phyloP scores from a whole-genome alignment of 768 basidiomycete species.

The Phlebiopsis flavidoalba region DNA sequence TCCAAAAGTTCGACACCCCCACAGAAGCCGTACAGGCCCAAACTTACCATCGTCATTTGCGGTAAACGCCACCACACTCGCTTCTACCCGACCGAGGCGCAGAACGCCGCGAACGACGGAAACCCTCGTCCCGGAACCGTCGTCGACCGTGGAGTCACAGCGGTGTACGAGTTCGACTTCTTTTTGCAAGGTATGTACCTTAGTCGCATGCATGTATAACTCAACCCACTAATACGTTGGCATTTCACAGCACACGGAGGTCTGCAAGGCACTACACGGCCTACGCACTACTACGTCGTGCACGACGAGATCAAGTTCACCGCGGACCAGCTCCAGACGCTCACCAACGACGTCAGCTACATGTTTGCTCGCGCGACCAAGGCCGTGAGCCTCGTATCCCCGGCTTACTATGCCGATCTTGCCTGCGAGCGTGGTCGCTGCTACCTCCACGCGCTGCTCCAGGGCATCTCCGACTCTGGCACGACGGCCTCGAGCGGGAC shows the following conservation, averaged over 20 bases:
- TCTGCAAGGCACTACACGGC: slow-evolving; percentile 41
- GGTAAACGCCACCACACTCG: slow-evolving; percentile 57
- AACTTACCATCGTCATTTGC: slow-evolving; percentile 49
- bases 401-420: slow-evolving; percentile 43
- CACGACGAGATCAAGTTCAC: slow-evolving; percentile 48
- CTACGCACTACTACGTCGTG: slow-evolving; percentile 52
- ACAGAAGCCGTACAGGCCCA: slow-evolving; percentile 36
- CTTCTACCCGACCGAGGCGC: slow-evolving; percentile 46
- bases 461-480: slow-evolving; percentile 31
- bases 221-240: background rate
- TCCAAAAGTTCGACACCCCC: slow-evolving; percentile 33
- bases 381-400: slow-evolving; percentile 40
- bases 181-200: slow-evolving; percentile 41
- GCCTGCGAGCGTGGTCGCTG: slow-evolving; percentile 51
- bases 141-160: slow-evolving; percentile 50
- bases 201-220: background rate
- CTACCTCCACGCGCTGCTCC: slow-evolving; percentile 45
- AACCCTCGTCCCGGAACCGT: slow-evolving; percentile 51
- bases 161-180: slow-evolving; percentile 51
- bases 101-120: slow-evolving; percentile 37
- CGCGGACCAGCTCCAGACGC: slow-evolving; percentile 45
- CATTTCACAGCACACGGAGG: slow-evolving; percentile 34
- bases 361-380: slow-evolving; percentile 59
- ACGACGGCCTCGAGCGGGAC: slow-evolving; percentile 31
- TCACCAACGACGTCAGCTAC: slow-evolving; percentile 52